Evolutionary conservation across 108 stramenopile genomes (phyloP), one percentile per base, ranked within the genome.

Genomic region (Nitzschia palea): DNA sequence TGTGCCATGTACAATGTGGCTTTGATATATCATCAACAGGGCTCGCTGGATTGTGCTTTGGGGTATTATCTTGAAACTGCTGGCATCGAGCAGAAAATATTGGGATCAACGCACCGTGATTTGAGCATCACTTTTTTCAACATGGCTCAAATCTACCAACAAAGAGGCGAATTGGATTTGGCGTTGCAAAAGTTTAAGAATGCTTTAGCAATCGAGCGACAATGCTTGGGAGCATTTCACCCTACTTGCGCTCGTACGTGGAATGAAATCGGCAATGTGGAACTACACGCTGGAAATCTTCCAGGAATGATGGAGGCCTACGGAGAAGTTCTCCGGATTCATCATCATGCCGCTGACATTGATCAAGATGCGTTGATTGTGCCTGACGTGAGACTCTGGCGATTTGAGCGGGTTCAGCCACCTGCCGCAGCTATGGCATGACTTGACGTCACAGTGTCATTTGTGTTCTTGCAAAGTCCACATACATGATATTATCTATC

Each of bases 241-340:
- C 58, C 77, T 8, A 71, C 83, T 5, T 79, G 76, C 50, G 88
- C 88, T 14, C 67, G 82, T 31, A 81, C 84, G 0, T 40, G 86
- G 55, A 85, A 82, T 52, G 85, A 89, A 53, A 89, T 89, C 58
- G 88, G 88, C 15, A 89, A 89, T 67, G 79, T 89, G 37, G 65
- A 86, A 31, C 54, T 83, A 31, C 55, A 74, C 34, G 61, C 67
- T 12, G 82, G 87, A 26, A 80, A 83, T 36, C 42, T 79, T 2
- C 53, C 57, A 22, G 62, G n/a, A 31, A 44, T 70, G 44, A 74
- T 74, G 79, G 74, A 81, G 29, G 72, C 79, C 32, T 83, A 79
- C 56, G 68, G 77, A 4, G 74, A 81, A 40, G 82, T 69, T 0
- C 66, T 76, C 15, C 70, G 75, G 10, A 81, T 81, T 18, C 76